phyloP scores from a whole-genome alignment of 2,329 filamentous ascomycete genomes.

The Epicoccum sorghinum region DNA sequence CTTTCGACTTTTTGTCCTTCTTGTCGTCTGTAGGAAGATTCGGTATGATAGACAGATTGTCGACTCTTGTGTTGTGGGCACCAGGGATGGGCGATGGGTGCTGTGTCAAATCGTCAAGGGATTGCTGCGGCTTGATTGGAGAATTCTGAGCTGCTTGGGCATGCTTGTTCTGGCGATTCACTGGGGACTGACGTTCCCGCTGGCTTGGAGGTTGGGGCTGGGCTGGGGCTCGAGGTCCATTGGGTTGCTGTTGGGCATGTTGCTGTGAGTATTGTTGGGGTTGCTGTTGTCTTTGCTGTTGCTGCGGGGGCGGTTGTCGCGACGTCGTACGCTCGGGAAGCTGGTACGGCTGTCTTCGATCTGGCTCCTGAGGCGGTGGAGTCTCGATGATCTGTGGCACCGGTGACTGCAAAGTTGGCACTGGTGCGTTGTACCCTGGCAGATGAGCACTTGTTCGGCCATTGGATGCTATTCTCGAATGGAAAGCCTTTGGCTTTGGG shows the following conservation, averaged over 20 bases:
- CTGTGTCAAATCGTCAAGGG: slow-evolving; percentile 68
- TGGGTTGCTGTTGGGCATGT: slow-evolving; percentile 27
- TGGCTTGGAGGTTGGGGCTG: slow-evolving; percentile 21
- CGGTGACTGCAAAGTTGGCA: slow-evolving; percentile 14
- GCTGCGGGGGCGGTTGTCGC: slow-evolving; percentile 43
- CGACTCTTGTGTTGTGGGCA: slow-evolving; percentile 70
- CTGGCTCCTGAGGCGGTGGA: slow-evolving; percentile 49
- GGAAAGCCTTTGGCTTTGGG: slow-evolving; percentile 56
- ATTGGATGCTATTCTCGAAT: slow-evolving; percentile 62
- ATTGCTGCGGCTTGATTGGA: slow-evolving; percentile 53
- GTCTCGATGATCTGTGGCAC: slow-evolving; percentile 71
- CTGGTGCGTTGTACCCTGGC: slow-evolving; percentile 51
- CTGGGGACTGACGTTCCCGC: slow-evolving; percentile 33
- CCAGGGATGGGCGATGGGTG: slow-evolving; percentile 73
- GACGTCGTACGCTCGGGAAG: slow-evolving; percentile 61
- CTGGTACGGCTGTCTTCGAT: slow-evolving; percentile 37
- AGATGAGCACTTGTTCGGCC: slow-evolving; percentile 61
- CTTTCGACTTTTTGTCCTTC: slow-evolving; percentile 75
- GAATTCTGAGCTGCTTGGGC: slow-evolving; percentile 39
- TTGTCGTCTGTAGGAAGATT: slow-evolving; percentile 69
- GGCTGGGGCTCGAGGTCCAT: slow-evolving; percentile 19
- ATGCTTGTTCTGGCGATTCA: slow-evolving; percentile 35
- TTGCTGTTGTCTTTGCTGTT: slow-evolving; percentile 44
- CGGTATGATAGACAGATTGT: slow-evolving; percentile 80
- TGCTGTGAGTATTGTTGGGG: slow-evolving; percentile 7